Evolutionary conservation across 306 rosid species (phyloP).

Genomic region (Cucurbita maxima): DNA sequence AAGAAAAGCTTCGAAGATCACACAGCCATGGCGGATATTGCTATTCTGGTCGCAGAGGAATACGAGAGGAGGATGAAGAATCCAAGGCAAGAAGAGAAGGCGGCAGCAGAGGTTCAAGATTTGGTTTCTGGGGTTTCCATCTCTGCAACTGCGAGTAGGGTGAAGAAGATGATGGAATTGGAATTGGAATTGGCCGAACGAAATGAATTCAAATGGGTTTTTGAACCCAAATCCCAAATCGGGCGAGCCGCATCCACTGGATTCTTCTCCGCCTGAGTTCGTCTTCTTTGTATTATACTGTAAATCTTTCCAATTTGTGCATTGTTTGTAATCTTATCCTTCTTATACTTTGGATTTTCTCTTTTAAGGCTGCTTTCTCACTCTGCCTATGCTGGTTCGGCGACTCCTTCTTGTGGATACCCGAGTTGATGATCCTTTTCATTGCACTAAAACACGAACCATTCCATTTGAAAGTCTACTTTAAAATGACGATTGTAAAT

Average conservation of each 20-base stretch:
- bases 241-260: slow-evolving; percentile 51
- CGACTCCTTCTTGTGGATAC: too few species aligned
- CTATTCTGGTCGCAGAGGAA: slow-evolving; percentile 76
- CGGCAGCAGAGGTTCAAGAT: background rate
- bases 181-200: background rate
- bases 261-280: slow-evolving; percentile 66
- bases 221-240: slow-evolving; percentile 49
- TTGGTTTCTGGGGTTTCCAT: slow-evolving; percentile 24
- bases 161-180: slow-evolving; percentile 11
- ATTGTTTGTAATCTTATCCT: background rate
- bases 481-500: too few species aligned
- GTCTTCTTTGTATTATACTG: background rate
- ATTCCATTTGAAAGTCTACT: too few species aligned
- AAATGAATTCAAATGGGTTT: slow-evolving; percentile 14
- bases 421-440: too few species aligned
- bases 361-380: background rate
- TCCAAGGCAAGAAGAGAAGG: background rate
- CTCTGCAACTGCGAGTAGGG: slow-evolving; percentile 10
- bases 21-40: slow-evolving; percentile 43
- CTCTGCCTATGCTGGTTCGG: background rate
- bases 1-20: background rate
- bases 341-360: background rate
- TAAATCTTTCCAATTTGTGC: background rate
- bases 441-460: too few species aligned
- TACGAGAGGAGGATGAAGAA: slow-evolving; percentile 49